Evolutionary conservation across 202 grass and related monocot species (phyloP).

Genomic region (Dendrocalamus latiflorus): DNA sequence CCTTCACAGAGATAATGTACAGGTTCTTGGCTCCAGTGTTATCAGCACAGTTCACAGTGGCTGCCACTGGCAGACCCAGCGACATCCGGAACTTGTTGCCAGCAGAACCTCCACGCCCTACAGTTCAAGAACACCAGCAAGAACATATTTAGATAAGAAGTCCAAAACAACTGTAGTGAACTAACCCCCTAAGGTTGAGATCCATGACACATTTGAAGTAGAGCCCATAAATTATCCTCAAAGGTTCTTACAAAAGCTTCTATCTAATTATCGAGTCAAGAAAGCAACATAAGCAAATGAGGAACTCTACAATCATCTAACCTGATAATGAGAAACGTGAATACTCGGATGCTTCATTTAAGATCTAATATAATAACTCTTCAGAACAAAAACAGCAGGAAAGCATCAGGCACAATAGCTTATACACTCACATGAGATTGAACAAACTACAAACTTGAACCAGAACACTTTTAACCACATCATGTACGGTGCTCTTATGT

Average conservation of each 20-base stretch:
- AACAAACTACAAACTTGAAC: neutral
- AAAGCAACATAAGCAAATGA: neutral
- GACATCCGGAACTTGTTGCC: slow-evolving; percentile 95
- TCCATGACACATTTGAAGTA: neutral
- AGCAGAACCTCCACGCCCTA: slow-evolving; percentile 41
- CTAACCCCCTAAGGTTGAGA: neutral
- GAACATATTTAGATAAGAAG: neutral
- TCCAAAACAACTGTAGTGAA: neutral
- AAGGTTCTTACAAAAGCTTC: neutral
- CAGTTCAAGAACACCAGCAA: neutral
- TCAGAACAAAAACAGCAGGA: neutral
- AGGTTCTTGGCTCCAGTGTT: too few relatives aligned
- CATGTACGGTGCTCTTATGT: too few relatives aligned
- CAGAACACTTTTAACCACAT: neutral
- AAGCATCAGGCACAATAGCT: neutral
- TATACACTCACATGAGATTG: neutral
- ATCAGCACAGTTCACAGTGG: too few relatives aligned
- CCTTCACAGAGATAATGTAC: too few relatives aligned
- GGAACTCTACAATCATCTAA: neutral
- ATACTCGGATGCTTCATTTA: neutral
- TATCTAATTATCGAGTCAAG: neutral
- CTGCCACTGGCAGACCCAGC: slow-evolving; percentile 62
- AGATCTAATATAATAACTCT: neutral
- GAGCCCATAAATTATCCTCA: neutral
- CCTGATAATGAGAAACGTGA: neutral